Evolutionary conservation across 228 moss, liverwort and hornwort species (phyloP), one percentile per base, ranked within the genome.

Genomic region (Sphagnum fallax): DNA sequence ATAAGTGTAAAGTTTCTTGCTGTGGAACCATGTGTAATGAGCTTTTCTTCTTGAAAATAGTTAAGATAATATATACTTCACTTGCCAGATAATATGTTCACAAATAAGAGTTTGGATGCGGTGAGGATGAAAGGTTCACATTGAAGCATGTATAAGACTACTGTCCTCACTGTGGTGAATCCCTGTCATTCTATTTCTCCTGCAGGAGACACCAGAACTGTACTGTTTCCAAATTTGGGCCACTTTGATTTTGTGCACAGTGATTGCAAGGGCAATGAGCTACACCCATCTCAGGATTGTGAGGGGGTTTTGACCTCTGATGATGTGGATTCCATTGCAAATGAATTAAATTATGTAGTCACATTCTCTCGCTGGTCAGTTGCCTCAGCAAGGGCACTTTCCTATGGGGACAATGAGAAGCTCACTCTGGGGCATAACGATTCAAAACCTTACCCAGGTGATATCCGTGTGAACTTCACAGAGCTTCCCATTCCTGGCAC

Each of bases 171-270:
- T 2, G 2, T 32, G 2, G 32, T 32, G 32, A 32, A 32, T 32
- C 32, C 32, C 32, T 32, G 32, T 32, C 32, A 32, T 32, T 62
- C 62, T 5, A 16, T 49, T 52, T 5, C 32, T 10, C 51, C 68
- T 52, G 68, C 72, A 86, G 84, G 78, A 64, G 82, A 84, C 52
- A 72, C 81, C 47, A 16, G 4, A 0, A 70, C 78, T 0, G 60
- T 12, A 10, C 49, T 14, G 2, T 74, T 81, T 55, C 51, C 69
- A 10, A 75, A 67, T 16, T 49, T 80, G 57, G 74, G 81, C 13
- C 76, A 82, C 62, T 73, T 79, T 48, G 78, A 89, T 65, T 84
- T 87, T 50, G 89, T 74, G 1, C 76, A 62, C 53, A 83, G 83
- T 65, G 49, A 60, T 49, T 79, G 83, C 52, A 16, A 60, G 48